Percentiles rank a stretch among this genome's conserved stretches.
phyloP scores from a whole-genome alignment of 306 rosid genomes.

The Vicia sativa region DNA sequence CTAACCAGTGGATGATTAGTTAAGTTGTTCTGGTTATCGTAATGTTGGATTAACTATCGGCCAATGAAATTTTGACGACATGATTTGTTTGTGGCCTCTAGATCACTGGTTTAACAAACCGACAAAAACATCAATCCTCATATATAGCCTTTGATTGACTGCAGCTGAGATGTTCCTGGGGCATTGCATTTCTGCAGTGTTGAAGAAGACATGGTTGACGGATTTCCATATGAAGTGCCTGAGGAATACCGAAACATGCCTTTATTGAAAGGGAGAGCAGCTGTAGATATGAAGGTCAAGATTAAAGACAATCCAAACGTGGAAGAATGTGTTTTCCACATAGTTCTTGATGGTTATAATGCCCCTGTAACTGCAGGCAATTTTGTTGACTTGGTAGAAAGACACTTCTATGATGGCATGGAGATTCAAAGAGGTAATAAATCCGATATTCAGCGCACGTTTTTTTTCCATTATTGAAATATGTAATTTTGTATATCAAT shows the following conservation, averaged over 20 bases:
- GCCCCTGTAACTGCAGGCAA: conserved; percentile 97
- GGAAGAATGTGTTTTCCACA: conserved; percentile 79
- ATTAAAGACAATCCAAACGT: conserved; percentile 88
- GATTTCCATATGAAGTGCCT: conserved; percentile 89
- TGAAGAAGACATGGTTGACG: conserved; percentile 99
- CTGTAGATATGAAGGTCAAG: conserved; percentile 99
- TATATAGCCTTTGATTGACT: conserved; percentile 96
- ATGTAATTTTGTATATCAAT: conserved; percentile 4
- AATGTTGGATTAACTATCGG: conserved; percentile 4
- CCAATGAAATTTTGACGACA: conserved; percentile 6
- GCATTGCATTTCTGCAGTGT: conserved; percentile 99
- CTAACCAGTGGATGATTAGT: conserved; percentile 2
- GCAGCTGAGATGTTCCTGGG: conserved; percentile 99
- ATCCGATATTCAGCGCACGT: conserved; percentile 23
- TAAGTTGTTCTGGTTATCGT: conserved; percentile 3
- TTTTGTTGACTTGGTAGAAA: conserved; percentile 86
- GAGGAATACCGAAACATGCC: conserved; percentile 89
- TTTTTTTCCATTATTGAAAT: conserved; percentile 4
- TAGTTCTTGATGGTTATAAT: conserved; percentile 93
- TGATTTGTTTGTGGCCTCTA: not conserved
- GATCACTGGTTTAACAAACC: not conserved
- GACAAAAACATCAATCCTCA: conserved; percentile 46
- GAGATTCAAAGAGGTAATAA: conserved; percentile 93
- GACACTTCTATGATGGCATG: conserved; percentile 96
- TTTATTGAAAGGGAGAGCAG: conserved; percentile 89